Conservation (phyloP, 257 asterid genomes). For the Rhazya stricta region DNA sequence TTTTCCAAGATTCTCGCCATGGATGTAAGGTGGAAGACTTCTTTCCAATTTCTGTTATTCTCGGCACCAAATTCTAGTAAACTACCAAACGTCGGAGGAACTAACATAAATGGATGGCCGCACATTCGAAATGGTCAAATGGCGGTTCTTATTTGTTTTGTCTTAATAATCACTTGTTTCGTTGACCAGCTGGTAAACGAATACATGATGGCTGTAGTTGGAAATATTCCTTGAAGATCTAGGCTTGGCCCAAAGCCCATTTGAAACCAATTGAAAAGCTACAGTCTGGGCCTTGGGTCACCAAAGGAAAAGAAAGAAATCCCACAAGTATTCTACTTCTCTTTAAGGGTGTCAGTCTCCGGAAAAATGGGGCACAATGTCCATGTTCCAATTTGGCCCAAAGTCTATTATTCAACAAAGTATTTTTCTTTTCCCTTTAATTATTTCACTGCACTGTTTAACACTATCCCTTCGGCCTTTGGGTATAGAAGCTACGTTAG, state of each 20-base stretch:
- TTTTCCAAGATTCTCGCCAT: slow-evolving; percentile 20
- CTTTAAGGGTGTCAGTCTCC: too few relatives aligned
- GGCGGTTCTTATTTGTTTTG: not conserved
- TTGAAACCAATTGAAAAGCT: too few relatives aligned
- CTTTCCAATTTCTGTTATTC: slow-evolving; percentile 11
- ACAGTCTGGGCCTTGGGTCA: too few relatives aligned
- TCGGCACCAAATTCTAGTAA: slow-evolving; percentile 12
- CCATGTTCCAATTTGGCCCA: not conserved
- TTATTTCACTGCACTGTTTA: too few relatives aligned
- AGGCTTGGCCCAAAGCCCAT: too few relatives aligned
- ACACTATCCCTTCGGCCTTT: not conserved
- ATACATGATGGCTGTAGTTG: not conserved
- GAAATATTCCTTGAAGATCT: too few relatives aligned
- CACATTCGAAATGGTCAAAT: not conserved
- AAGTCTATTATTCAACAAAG: not conserved
- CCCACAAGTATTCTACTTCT: too few relatives aligned
- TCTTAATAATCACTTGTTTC: too few relatives aligned
- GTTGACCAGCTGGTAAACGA: not conserved
- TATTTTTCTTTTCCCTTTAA: not conserved
- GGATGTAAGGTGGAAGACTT: slow-evolving; percentile 16
- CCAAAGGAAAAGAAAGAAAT: too few relatives aligned
- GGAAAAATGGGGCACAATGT: too few relatives aligned
- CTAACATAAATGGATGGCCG: not conserved
- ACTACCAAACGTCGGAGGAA: not conserved
- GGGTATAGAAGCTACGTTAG: not conserved